Percentiles rank a stretch among this genome's conserved stretches.
Conservation (phyloP, 1,284 basidiomycete species). For the Caloboletus inedulis region DNA sequence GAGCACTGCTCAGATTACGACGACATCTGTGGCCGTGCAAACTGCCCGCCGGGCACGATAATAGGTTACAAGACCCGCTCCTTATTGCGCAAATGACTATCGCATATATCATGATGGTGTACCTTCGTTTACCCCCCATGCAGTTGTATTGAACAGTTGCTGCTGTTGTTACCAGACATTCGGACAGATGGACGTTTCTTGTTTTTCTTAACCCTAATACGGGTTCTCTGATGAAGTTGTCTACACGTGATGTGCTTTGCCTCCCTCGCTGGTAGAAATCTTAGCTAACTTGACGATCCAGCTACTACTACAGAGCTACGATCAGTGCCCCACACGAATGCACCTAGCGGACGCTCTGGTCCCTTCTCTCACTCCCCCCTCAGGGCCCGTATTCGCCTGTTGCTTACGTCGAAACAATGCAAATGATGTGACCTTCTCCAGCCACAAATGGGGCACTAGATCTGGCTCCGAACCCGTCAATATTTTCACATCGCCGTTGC, state of each 20-base stretch:
- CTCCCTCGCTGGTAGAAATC: not conserved
- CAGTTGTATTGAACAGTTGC: slow-evolving; percentile 2
- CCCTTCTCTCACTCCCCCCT: not conserved
- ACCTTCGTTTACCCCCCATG: not conserved
- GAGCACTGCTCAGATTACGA: slow-evolving; percentile 7
- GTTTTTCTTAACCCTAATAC: not conserved
- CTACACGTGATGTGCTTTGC: slow-evolving; percentile 12
- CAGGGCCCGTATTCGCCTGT: not conserved
- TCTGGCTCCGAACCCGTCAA: not conserved
- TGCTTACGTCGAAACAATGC: not conserved
- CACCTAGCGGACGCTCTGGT: too few species aligned
- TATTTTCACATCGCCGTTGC: slow-evolving; percentile 7
- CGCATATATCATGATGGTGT: not conserved
- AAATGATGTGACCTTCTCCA: not conserved
- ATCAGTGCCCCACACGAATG: not conserved
- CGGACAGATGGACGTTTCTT: not conserved
- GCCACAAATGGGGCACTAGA: not conserved
- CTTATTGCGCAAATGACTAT: not conserved
- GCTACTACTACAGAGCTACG: not conserved
- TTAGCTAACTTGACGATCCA: slow-evolving; percentile 5
- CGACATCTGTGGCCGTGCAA: slow-evolving; percentile 4
- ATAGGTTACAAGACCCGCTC: not conserved
- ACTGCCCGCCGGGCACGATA: slow-evolving; percentile 8
- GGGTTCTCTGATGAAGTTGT: not conserved
- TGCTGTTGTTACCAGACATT: not conserved